Evolutionary conservation across 1,284 basidiomycete species (phyloP), one percentile per base, ranked within the genome.

Genomic region (Pseudozyma flocculosa): DNA sequence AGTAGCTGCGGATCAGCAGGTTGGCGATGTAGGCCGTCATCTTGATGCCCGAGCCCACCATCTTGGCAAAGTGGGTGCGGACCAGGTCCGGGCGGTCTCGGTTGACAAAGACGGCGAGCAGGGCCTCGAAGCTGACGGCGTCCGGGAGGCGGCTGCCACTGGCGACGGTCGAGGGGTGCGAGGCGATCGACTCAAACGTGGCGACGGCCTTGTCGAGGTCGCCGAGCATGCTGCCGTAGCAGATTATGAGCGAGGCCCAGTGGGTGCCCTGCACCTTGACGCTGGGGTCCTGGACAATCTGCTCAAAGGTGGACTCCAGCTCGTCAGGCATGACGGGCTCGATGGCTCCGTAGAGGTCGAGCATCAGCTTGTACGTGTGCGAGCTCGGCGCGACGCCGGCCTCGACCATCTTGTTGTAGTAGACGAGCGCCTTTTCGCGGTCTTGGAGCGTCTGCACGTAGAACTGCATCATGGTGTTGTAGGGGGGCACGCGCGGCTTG

Each of bases 381-480:
- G 67, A 64, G 30, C 69, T 75, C 2, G 75, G 75, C n/a, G 52
- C 70, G 36, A 98, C 86, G 1, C 83, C 79, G 7, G 84, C 85
- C 15, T 80, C 77, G 32, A 82, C 78, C 80, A 98, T 84, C 70
- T 85, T 83, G 48, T 87, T 76, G 78, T 89, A 90, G 79, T 89
- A 98, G 66, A 84, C 81, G 40, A 75, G 50, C 32, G 72, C 75
- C 48, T 70, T 65, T 17, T 68, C 84, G 45, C 92, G 86, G 68
- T 92, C 87, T 1, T 92, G 92, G 72, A 89, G 88, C 22, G 88
- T 94, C 59, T 88, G 86, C 43, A 89, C 88, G 80, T 91, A 95
- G 75, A 94, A 85, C 79, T 98, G 95, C 85, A 98, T 96, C 93
- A 99, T 96, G 36, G 90, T 96, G 81, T 96, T 98, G 82, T 86